These are phyloP conservation scores for Leucaena leucocephala DNA, from an alignment of 306 rosid species.

Conservation along the genomic window DNA sequence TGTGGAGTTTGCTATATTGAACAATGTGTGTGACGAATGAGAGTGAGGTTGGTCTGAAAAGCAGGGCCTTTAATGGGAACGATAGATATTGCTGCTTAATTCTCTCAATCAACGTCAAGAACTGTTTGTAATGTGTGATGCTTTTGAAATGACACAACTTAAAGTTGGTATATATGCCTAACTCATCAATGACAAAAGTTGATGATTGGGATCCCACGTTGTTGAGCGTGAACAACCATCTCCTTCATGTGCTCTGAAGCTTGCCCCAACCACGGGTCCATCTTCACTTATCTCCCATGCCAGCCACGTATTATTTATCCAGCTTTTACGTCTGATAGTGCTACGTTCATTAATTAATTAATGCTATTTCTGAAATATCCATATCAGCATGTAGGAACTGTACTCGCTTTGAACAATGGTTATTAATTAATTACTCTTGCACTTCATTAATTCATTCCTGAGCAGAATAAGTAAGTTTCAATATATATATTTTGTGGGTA, in stretches of 20 bases:
- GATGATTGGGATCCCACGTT: slow-evolving; percentile 55
- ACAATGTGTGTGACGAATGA: neutral
- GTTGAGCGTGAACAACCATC: slow-evolving; percentile 38
- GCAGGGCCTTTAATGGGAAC: neutral
- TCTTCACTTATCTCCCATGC: neutral
- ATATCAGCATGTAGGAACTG: no score
- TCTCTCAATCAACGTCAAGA: neutral
- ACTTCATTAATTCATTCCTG: no score
- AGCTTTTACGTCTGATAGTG: neutral
- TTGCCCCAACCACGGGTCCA: slow-evolving; percentile 22
- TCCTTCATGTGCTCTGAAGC: slow-evolving; percentile 23
- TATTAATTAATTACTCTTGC: neutral
- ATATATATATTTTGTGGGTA: no score
- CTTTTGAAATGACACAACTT: slow-evolving; percentile 49
- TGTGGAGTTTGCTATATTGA: neutral
- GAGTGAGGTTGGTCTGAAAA: neutral
- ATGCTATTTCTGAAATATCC: no score
- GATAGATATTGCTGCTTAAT: neutral
- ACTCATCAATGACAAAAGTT: slow-evolving; percentile 30
- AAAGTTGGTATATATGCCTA: slow-evolving; percentile 36
- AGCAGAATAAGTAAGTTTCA: no score
- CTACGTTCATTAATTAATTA: no score
- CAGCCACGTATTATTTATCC: slow-evolving; percentile 1
- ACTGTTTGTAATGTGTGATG: neutral
- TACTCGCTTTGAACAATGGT: no score